Base-by-base conservation (phyloP, 441 rosid genomes). In the Pelargonium myrrhifolium region DNA sequence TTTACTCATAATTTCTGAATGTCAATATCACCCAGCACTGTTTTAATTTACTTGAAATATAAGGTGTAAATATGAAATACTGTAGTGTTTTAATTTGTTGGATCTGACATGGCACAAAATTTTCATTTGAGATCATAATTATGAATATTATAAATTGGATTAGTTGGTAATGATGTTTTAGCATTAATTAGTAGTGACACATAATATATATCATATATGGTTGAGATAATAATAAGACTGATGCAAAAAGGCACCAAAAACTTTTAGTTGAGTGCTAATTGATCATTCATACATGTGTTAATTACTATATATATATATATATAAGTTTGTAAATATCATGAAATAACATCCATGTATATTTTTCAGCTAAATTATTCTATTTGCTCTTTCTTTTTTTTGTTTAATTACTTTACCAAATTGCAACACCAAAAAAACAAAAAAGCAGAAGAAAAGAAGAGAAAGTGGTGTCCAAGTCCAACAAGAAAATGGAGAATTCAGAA, bases 1-100 rank as follows among this genome's bases (percentile, higher is more conserved):
- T 53, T 53, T 9, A 42, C 24, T 67, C 68, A 74, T 77, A 47
- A 71, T 77, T 26, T 66, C 73, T 72, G 73, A 68, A 74, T 28
- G 60, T 26, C 65, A 43, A 10, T 11, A 43, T 43, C 51, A 43
- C n/a, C n/a, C n/a, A n/a, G n/a, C n/a, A n/a, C n/a, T n/a, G n/a
- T n/a, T n/a, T n/a, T n/a, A n/a, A n/a, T n/a, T n/a, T 24, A 24
- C 26, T 24, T 24, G 26, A 24, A 24, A 24, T 24, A 2, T 24
- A 24, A 24, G 26, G 26, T 24, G 26, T 24, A 24, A 24, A 24
- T 24, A 24, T 24, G 26, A 2, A 1, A 24, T 24, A 24, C 26
- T 24, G 26, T 24, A 24, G 26, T 24, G 35, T 5, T 31, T 31
- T 6, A 31, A 3, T 31, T 5, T 5, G 6, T 3, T 31, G 6